Conservation (phyloP, 2,329 filamentous ascomycete genomes). For the Pseudogymnoascus sp. region DNA sequence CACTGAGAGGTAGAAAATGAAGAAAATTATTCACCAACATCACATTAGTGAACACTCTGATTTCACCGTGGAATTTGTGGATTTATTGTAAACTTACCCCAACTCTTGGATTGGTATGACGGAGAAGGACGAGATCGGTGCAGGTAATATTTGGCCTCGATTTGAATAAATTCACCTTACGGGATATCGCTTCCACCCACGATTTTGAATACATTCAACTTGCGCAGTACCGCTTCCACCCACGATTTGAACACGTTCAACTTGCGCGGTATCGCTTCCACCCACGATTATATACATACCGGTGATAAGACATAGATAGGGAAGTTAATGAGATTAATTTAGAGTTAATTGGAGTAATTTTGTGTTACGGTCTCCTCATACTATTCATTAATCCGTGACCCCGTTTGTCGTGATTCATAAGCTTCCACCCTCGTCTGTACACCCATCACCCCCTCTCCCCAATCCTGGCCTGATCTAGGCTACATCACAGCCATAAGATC, state of each 20-base stretch:
- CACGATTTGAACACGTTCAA: too few species aligned
- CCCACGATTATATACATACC: background rate
- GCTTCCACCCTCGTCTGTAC: background rate
- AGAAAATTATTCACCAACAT: background rate
- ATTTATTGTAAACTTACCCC: too few species aligned
- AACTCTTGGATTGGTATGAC: too few species aligned
- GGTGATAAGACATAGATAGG: background rate
- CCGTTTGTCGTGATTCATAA: slow-evolving; percentile 6
- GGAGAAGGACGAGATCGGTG: background rate
- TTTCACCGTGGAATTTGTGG: background rate
- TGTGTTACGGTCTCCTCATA: background rate
- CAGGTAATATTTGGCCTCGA: background rate
- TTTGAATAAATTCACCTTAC: background rate
- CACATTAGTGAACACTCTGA: background rate
- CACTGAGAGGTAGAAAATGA: background rate
- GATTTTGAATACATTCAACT: too few species aligned
- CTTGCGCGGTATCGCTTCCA: too few species aligned
- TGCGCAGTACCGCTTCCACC: too few species aligned
- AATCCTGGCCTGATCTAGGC: background rate
- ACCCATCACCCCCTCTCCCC: background rate
- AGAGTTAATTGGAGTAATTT: background rate
- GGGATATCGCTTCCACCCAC: too few species aligned
- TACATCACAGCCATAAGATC: slow-evolving; percentile 49
- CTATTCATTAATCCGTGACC: background rate
- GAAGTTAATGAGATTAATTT: background rate